A percentile compares a stretch with the other conserved stretches of the same genome.
Evolutionary conservation across 306 rosid genomes (phyloP).

Genomic region (Vicia faba): DNA sequence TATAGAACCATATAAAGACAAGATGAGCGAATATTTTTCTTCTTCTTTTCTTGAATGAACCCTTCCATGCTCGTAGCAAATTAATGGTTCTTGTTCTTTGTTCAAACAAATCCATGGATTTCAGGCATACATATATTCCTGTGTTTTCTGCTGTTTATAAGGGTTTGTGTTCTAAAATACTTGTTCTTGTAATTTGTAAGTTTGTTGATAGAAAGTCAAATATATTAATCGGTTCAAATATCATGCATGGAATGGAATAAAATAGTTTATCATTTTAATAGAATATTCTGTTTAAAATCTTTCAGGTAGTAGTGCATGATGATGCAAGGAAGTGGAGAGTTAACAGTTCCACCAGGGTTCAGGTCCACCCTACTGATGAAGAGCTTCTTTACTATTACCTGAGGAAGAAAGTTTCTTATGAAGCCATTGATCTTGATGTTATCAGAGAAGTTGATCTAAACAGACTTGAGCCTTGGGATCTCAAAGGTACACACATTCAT

Average conservation of each 20-base stretch:
- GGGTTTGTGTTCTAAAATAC: conserved; percentile 25
- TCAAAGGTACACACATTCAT: conserved; percentile 62
- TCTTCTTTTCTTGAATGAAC: neutral
- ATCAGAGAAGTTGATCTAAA: conserved; percentile 91
- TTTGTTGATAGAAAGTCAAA: conserved; percentile 24
- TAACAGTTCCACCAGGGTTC: conserved; percentile 95
- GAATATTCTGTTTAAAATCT: neutral
- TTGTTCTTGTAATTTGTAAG: conserved; percentile 14
- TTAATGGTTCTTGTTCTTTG: too few relatives aligned
- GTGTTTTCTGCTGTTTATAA: conserved; percentile 36
- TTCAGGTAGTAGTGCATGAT: conserved; percentile 39
- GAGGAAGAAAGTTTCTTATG: conserved; percentile 90
- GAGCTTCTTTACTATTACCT: conserved; percentile 98
- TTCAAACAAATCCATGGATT: conserved; percentile 17
- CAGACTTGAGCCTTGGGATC: conserved; percentile 98
- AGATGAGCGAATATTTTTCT: conserved; percentile 2
- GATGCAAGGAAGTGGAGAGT: conserved; percentile 75
- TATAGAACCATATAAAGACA: conserved; percentile 2
- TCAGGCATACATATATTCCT: conserved; percentile 30
- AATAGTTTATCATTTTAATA: conserved; percentile 14
- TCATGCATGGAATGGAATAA: conserved; percentile 34
- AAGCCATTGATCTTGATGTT: conserved; percentile 94
- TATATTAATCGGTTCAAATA: too few relatives aligned
- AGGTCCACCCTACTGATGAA: conserved; percentile 94
- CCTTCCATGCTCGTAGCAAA: conserved; percentile 36